These are phyloP conservation scores for Glycine latifolia DNA, from an alignment of 306 rosid genomes.

Conservation along the genomic window DNA sequence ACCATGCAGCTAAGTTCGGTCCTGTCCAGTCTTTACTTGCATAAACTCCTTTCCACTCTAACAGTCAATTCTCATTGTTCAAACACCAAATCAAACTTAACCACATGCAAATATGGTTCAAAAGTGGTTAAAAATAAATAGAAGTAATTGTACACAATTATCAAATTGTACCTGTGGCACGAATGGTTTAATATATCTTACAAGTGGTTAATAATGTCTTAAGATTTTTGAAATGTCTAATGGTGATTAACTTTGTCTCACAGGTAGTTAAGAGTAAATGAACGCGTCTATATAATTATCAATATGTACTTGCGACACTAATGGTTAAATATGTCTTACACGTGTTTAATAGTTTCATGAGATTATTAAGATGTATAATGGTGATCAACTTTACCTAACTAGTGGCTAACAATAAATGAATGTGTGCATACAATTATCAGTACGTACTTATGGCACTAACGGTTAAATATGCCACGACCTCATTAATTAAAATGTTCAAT, in stretches of 20 bases:
- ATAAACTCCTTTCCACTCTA: slow-evolving; percentile 38
- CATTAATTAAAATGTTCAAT: background rate
- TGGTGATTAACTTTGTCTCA: background rate
- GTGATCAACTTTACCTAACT: background rate
- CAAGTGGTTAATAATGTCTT: background rate
- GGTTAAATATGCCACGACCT: background rate
- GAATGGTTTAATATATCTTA: background rate
- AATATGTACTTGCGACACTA: background rate
- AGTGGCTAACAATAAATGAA: background rate
- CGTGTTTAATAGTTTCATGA: background rate
- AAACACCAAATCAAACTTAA: slow-evolving; percentile 11
- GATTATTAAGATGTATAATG: background rate
- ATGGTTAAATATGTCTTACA: background rate
- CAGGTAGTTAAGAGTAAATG: background rate
- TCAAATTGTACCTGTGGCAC: background rate
- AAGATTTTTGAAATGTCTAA: background rate
- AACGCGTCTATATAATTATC: background rate
- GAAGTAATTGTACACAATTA: background rate
- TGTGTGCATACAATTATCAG: background rate
- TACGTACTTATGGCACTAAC: background rate
- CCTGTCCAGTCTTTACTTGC: background rate
- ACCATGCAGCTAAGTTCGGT: slow-evolving; percentile 29
- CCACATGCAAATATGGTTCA: too few species aligned
- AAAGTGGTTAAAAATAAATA: too few species aligned
- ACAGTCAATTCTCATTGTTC: slow-evolving; percentile 19